These are phyloP conservation scores for Fusarium sp. DNA, from an alignment of 2,329 filamentous ascomycete species.

Conservation along the genomic window DNA sequence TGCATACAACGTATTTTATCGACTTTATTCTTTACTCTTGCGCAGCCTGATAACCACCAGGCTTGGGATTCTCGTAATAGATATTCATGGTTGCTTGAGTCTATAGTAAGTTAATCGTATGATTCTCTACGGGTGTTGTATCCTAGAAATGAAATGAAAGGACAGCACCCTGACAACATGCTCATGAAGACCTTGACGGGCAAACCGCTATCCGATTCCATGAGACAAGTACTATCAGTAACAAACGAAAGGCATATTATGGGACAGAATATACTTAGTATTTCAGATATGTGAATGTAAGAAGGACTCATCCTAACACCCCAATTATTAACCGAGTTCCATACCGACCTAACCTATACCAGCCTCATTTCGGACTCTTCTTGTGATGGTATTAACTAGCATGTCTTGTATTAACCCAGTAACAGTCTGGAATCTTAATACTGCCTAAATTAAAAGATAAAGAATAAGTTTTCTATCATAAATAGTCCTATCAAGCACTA, in stretches of 20 bases:
- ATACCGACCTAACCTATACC: neutral
- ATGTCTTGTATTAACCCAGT: neutral
- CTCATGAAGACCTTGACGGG: neutral
- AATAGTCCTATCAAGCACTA: neutral
- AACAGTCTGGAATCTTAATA: neutral
- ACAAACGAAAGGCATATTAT: neutral
- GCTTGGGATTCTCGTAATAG: neutral
- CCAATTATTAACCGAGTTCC: neutral
- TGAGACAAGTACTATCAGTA: neutral
- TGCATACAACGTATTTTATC: neutral
- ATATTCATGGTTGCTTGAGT: too few relatives aligned
- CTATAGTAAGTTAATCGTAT: neutral
- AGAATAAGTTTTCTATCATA: neutral
- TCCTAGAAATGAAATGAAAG: neutral
- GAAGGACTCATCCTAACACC: neutral
- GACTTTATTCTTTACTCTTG: neutral
- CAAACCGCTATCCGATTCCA: neutral
- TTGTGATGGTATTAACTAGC: neutral
- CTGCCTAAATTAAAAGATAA: fast-evolving
- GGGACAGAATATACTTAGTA: neutral
- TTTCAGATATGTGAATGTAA: neutral
- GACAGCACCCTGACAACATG: neutral
- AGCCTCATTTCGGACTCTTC: neutral
- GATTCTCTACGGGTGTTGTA: neutral
- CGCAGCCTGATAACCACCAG: neutral